These are phyloP conservation scores for Colletotrichum sp. DNA, from an alignment of 2,329 filamentous ascomycete species.

Conservation along the genomic window DNA sequence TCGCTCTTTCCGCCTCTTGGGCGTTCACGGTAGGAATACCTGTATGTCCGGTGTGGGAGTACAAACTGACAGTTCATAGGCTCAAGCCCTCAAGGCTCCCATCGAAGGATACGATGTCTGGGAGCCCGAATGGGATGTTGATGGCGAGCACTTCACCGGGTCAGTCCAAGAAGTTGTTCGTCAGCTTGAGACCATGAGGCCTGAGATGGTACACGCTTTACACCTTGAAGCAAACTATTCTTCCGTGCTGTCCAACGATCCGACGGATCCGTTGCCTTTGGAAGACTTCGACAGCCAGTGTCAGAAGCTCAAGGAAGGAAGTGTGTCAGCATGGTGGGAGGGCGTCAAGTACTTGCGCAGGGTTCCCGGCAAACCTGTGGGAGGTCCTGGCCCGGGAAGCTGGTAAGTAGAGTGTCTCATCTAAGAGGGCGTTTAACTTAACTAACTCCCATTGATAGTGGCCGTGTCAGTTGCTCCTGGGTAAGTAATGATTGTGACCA, in stretches of 20 bases:
- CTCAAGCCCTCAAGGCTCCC: neutral
- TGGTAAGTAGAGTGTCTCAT: neutral
- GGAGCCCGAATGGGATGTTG: slow-evolving; percentile 17
- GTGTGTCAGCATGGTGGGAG: neutral
- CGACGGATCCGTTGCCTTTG: neutral
- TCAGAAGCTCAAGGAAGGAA: neutral
- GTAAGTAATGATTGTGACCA: neutral
- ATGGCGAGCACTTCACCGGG: slow-evolving; percentile 1
- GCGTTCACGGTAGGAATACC: neutral
- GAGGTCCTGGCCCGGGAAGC: neutral
- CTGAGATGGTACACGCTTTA: neutral
- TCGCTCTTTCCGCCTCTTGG: neutral
- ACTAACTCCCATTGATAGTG: neutral
- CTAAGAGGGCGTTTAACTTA: neutral
- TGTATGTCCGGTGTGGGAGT: fast-evolving
- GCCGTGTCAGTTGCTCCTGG: neutral
- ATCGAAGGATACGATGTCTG: neutral
- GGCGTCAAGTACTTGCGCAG: neutral
- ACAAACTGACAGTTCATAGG: neutral
- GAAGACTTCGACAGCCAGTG: neutral
- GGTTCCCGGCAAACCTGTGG: neutral
- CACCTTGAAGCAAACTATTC: neutral
- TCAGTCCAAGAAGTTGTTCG: neutral
- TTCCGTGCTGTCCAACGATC: neutral
- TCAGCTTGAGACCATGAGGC: neutral